Percentiles rank a stretch among this genome's conserved stretches.
Conservation (phyloP, 257 asterid genomes). For the Nicotiana sylvestris region DNA sequence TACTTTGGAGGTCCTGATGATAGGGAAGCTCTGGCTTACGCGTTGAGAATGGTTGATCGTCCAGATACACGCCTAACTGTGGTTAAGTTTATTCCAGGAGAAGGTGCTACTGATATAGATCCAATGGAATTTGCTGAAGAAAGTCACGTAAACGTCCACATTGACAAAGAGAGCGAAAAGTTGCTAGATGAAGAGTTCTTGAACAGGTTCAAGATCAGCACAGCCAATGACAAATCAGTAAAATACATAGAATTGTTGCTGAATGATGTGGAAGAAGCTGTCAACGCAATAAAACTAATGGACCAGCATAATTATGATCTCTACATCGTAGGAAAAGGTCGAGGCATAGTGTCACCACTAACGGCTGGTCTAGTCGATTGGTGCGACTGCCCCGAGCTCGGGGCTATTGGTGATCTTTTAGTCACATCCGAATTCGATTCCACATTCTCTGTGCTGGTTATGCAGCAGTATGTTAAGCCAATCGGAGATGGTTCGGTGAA, state of each 20-base stretch:
- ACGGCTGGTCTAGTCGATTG: conserved; percentile 79
- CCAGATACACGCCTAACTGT: conserved; percentile 45
- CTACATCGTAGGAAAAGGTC: conserved; percentile 81
- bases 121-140: conserved; percentile 19
- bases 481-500: conserved; percentile 30
- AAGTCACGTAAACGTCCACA: conserved; percentile 31
- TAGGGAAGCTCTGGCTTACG: conserved; percentile 75
- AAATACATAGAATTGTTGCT: conserved; percentile 46
- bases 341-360: conserved; percentile 52
- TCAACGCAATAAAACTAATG: conserved; percentile 66
- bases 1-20: conserved; percentile 88
- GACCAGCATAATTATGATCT: conserved; percentile 58
- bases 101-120: conserved; percentile 21
- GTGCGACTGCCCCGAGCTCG: conserved; percentile 96
- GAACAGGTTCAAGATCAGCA: conserved; percentile 46
- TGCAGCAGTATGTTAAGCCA: conserved; percentile 55
- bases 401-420: conserved; percentile 85
- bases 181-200: conserved; percentile 60
- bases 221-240: conserved; percentile 29
- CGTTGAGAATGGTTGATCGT: conserved; percentile 67
- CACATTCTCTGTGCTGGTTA: conserved; percentile 58
- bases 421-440: conserved; percentile 78
- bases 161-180: conserved; percentile 47
- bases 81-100: conserved; percentile 54
- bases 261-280: conserved; percentile 71